phyloP scores from a whole-genome alignment of 73 alveolate species.

The Paramecium pentaurelia region DNA sequence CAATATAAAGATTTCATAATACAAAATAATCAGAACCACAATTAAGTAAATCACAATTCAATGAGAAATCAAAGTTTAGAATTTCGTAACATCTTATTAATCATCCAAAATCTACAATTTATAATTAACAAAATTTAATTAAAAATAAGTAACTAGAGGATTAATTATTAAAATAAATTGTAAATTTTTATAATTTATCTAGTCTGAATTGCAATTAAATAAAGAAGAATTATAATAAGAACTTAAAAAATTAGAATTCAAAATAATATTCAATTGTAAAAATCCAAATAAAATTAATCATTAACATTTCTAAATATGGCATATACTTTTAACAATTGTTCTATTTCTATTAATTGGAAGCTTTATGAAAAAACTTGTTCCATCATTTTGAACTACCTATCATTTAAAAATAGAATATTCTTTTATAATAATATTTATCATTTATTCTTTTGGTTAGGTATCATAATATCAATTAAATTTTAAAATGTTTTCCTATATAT shows the following conservation, averaged over 20 bases:
- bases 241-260: neutral
- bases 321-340: neutral
- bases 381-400: neutral
- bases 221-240: neutral
- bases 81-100: neutral
- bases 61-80: neutral
- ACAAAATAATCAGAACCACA: neutral
- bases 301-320: neutral
- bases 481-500: no score
- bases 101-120: neutral
- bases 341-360: neutral
- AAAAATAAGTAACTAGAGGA: neutral
- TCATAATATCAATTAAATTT: no score
- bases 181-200: neutral
- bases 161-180: neutral
- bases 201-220: neutral
- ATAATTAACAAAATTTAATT: neutral
- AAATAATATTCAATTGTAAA: neutral
- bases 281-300: neutral
- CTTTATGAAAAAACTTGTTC: neutral
- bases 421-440: neutral
- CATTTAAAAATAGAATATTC: neutral
- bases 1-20: neutral
- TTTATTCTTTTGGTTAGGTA: no score
- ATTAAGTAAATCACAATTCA: neutral